Base-by-base conservation (phyloP, 2,329 filamentous ascomycete species). In the Hypoxylon sp. region DNA sequence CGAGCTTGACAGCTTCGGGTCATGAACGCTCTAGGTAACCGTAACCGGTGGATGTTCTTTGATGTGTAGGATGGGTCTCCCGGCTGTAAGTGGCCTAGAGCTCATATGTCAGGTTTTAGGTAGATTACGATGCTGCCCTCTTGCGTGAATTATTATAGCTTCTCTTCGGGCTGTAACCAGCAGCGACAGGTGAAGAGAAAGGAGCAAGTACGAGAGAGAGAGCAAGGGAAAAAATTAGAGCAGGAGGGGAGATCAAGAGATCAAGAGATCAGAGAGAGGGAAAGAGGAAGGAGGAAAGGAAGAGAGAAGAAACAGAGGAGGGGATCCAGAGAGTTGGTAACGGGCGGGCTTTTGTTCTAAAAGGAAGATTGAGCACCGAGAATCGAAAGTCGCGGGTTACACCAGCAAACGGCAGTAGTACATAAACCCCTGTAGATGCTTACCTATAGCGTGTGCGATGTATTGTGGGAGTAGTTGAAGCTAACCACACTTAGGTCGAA, bases 261-360 rank as follows among this genome's bases (percentile, higher is more conserved):
- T 7, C 25, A 48, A 53, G 46, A 57, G 63, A 61, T 52, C 46
- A 64, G 45, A 34, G 48, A 28, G 43, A 60, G 53, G 43, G 46
- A 64, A 57, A 52, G 59, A 34, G 25, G 28, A 23, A 59, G 45
- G 23, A 45, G 38, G 30, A 34, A 56, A 60, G 59, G 57, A 66
- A 51, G 49, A 57, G 65, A 53, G 67, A 66, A 49, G 55, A 58
- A 64, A 70, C 65, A 68, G 52, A 49, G 63, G 68, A 72, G 56
- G 64, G 69, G 70, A 75, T 74, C 74, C 74, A 76, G 74, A 73
- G 65, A 72, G 69, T 73, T 65, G 75, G 74, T 74, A 76, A 72
- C 65, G 69, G 71, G 70, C 66, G 73, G 73, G 70, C 63, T 74
- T 74, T 74, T 73, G 72, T 70, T 70, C 71, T 74, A 67, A 73